Percentiles rank a stretch among this genome's conserved stretches.
Evolutionary conservation across 1,284 basidiomycete genomes (phyloP).

Genomic region (Naganishia albida): DNA sequence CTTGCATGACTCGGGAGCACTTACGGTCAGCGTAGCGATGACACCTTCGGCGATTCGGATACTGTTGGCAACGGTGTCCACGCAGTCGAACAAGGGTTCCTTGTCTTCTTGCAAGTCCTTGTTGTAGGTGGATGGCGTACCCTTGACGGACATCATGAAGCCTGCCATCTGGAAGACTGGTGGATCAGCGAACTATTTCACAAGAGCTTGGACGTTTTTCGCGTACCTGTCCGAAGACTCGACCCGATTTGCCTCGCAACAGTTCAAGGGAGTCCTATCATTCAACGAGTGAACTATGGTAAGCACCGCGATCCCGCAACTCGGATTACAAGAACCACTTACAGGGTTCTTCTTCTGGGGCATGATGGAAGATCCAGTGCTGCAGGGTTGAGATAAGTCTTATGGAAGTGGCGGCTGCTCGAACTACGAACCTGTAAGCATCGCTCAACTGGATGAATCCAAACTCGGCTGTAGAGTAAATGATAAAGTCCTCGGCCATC

Average conservation of each 20-base stretch:
- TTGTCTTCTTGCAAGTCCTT: slow-evolving; percentile 99
- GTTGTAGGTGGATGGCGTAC: slow-evolving; percentile 97
- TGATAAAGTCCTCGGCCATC: slow-evolving; percentile 92
- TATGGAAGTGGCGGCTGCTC: not conserved
- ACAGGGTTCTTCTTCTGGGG: slow-evolving; percentile 97
- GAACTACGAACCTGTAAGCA: slow-evolving; percentile 75
- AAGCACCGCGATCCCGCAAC: too few relatives aligned
- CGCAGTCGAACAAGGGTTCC: slow-evolving; percentile 92
- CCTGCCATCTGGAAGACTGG: slow-evolving; percentile 77
- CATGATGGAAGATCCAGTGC: slow-evolving; percentile 99
- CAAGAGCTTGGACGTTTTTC: slow-evolving; percentile 18
- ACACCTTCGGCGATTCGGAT: slow-evolving; percentile 94
- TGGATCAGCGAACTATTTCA: not conserved
- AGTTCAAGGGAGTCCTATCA: slow-evolving; percentile 84
- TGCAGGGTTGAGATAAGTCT: slow-evolving; percentile 46
- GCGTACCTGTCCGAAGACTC: slow-evolving; percentile 84
- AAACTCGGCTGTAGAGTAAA: slow-evolving; percentile 96
- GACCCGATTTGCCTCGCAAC: slow-evolving; percentile 89
- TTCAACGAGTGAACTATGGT: not conserved
- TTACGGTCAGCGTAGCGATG: slow-evolving; percentile 79
- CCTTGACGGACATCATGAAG: slow-evolving; percentile 96
- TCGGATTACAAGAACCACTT: not conserved
- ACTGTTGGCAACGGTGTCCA: slow-evolving; percentile 86
- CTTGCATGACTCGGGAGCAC: slow-evolving; percentile 41
- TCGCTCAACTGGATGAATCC: slow-evolving; percentile 92